These are phyloP conservation scores for Seiridium cupressi DNA, from an alignment of 2,329 filamentous ascomycete genomes.

Conservation along the genomic window DNA sequence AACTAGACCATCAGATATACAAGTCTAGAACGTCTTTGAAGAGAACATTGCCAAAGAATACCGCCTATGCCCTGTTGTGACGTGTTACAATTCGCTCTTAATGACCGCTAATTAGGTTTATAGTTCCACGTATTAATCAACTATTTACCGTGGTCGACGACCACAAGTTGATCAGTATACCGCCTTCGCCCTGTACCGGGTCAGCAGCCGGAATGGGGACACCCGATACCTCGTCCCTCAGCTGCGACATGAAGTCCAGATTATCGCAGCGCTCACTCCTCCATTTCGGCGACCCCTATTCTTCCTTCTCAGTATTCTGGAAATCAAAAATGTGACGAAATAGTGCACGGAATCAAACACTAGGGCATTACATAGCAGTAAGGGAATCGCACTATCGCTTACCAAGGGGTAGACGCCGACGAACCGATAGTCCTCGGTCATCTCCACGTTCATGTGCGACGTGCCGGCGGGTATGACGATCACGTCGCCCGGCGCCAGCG, in stretches of 20 bases:
- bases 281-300: background rate
- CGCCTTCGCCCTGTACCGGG: background rate
- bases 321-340: background rate
- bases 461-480: conserved; percentile 65
- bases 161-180: background rate
- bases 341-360: no score
- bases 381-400: no score
- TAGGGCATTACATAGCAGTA: no score
- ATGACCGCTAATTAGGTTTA: no score
- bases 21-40: no score
- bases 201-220: background rate
- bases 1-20: no score
- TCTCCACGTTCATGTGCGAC: conserved; percentile 37
- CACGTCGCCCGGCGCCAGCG: conserved; percentile 44
- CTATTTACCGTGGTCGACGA: background rate
- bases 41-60: no score
- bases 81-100: no score
- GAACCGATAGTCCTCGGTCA: background rate
- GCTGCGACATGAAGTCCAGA: background rate
- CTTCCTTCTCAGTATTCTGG: background rate
- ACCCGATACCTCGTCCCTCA: background rate
- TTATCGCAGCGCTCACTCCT: background rate
- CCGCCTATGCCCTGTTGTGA: no score
- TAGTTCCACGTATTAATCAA: background rate
- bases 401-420: background rate